phyloP scores from a whole-genome alignment of 768 basidiomycete genomes.

The Daedaleopsis sinensis region DNA sequence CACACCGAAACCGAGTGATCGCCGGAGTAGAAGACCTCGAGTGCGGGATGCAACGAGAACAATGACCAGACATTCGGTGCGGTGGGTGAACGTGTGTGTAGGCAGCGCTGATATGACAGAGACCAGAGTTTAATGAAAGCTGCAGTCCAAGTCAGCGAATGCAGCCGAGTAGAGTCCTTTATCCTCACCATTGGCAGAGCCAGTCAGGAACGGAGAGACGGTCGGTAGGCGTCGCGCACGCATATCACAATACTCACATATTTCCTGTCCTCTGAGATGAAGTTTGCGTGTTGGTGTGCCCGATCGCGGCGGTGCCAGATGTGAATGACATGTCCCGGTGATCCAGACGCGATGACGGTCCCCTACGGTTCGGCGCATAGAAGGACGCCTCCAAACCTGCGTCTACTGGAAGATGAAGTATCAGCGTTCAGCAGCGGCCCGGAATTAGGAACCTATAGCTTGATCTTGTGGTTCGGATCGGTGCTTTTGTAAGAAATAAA shows the following conservation, averaged over 20 bases:
- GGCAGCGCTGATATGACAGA: conserved; percentile 79
- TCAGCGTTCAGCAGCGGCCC: conserved; percentile 63
- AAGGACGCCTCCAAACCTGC: conserved; percentile 68
- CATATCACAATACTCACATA: conserved; percentile 58
- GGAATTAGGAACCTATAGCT: conserved; percentile 85
- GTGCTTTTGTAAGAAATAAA: too few species aligned
- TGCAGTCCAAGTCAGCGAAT: conserved; percentile 27
- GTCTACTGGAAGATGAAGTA: conserved; percentile 68
- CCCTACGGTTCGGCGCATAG: conserved; percentile 84
- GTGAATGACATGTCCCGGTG: conserved; percentile 87
- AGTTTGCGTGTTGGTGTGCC: conserved; percentile 92
- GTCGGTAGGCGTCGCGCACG: conserved; percentile 3
- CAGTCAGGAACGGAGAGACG: conserved; percentile 66
- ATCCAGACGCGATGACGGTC: conserved; percentile 81
- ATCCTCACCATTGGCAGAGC: conserved; percentile 69
- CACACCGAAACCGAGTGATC: conserved; percentile 90
- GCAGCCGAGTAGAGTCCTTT: neutral
- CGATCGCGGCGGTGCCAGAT: conserved; percentile 96
- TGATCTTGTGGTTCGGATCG: conserved; percentile 95
- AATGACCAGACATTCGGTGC: conserved; percentile 94
- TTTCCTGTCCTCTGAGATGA: conserved; percentile 88
- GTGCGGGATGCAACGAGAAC: conserved; percentile 81
- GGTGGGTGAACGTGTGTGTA: conserved; percentile 97
- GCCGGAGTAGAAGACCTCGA: conserved; percentile 93
- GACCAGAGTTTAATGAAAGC: conserved; percentile 96